Percentiles rank a stretch among this genome's conserved stretches.
phyloP scores from a whole-genome alignment of 2,329 filamentous ascomycete species.

The Aspergillus felis region DNA sequence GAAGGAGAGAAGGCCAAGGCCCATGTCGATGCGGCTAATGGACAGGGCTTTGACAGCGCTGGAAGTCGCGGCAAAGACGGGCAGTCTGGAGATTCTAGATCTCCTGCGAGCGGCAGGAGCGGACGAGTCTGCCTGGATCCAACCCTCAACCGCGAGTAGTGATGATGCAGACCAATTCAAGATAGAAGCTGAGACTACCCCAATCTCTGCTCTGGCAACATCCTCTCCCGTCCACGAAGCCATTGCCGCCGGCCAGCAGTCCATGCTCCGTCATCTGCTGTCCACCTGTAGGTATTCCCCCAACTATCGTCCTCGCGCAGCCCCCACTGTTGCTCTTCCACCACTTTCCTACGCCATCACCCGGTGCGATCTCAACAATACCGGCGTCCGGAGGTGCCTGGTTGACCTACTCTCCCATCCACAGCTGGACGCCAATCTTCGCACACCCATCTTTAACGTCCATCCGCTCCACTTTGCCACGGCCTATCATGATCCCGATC shows the following conservation, averaged over 20 bases:
- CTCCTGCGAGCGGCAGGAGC: constrained; percentile 7
- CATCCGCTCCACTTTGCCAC: constrained; percentile 8
- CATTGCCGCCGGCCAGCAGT: constrained; percentile 2
- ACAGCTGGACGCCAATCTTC: not conserved
- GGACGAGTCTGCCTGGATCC: constrained; percentile 11
- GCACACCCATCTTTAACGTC: constrained; percentile 5
- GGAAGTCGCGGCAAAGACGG: constrained; percentile 6
- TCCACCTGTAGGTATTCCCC: constrained; percentile 7
- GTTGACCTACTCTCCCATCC: constrained; percentile 2
- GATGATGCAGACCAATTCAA: constrained; percentile 1
- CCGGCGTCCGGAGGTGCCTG: constrained; percentile 1
- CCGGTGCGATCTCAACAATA: constrained; percentile 6
- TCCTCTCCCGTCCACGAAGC: constrained; percentile 12
- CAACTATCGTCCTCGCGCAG: constrained; percentile 9
- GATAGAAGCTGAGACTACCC: not conserved
- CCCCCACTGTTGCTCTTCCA: constrained; percentile 10
- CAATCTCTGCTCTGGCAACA: constrained; percentile 5
- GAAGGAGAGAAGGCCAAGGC: too few relatives aligned
- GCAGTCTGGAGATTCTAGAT: constrained; percentile 4
- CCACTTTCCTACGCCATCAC: constrained; percentile 11
- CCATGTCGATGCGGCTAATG: too few relatives aligned
- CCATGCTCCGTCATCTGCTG: constrained; percentile 9
- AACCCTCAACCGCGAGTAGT: not conserved
- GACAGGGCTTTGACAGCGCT: constrained; percentile 1
- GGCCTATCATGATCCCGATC: constrained; percentile 3